Evolutionary conservation across 805 yeast species (phyloP).

Genomic region (Metschnikowia peoriensis): DNA sequence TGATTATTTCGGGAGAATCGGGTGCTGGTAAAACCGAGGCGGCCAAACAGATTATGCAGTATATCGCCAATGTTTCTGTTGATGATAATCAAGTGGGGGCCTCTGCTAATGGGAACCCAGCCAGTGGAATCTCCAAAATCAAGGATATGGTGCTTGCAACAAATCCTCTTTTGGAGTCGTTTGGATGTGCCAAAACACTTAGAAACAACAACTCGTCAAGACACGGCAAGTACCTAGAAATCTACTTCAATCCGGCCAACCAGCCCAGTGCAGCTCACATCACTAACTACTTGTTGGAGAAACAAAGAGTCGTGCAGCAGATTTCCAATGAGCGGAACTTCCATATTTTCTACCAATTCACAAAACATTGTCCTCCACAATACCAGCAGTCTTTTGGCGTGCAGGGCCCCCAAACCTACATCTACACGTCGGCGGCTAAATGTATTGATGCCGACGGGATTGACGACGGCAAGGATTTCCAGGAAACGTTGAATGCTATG

Average conservation of each 20-base stretch:
- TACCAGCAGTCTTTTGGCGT: constrained; percentile 86
- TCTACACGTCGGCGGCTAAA: constrained; percentile 82
- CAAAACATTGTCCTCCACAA: constrained; percentile 83
- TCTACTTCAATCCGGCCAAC: constrained; percentile 66
- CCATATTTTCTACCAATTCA: constrained; percentile 94
- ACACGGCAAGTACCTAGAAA: constrained; percentile 92
- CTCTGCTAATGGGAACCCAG: constrained; percentile 14
- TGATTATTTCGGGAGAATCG: constrained; percentile 94
- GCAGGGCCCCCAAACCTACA: constrained; percentile 89
- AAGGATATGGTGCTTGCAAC: constrained; percentile 98
- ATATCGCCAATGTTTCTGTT: constrained; percentile 86
- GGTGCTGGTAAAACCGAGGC: constrained; percentile 99
- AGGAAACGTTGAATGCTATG: constrained; percentile 86
- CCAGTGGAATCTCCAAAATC: constrained; percentile 67
- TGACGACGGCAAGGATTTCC: constrained; percentile 76
- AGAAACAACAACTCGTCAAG: constrained; percentile 88
- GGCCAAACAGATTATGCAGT: constrained; percentile 96
- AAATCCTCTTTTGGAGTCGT: constrained; percentile 85
- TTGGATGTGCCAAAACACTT: constrained; percentile 91
- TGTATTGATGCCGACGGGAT: constrained; percentile 86
- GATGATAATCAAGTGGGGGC: constrained; percentile 27
- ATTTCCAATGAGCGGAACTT: constrained; percentile 90
- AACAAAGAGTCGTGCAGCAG: constrained; percentile 96
- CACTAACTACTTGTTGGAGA: constrained; percentile 90
- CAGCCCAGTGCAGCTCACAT: constrained; percentile 96